Evolutionary conservation across 2,329 filamentous ascomycete species (phyloP).

Genomic region (Pseudopyrenochaeta lycopersici): DNA sequence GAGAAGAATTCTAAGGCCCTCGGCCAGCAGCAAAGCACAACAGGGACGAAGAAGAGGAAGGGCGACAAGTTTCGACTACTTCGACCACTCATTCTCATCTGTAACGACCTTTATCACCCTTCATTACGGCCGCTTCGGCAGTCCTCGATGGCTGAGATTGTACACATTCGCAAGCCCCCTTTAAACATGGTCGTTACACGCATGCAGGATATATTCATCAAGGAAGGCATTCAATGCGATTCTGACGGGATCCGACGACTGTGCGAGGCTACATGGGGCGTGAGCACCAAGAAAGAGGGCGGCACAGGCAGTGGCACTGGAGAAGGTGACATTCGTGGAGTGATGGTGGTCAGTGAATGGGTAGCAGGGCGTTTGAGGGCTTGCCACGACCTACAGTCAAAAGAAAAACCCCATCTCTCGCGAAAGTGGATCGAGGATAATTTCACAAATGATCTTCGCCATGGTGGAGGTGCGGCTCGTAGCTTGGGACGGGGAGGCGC

Average conservation of each 20-base stretch:
- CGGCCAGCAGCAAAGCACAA: constrained; percentile 44
- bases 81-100: constrained; percentile 90
- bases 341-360: constrained; percentile 90
- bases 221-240: constrained; percentile 88
- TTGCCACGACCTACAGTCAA: constrained; percentile 47
- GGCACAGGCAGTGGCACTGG: constrained; percentile 67
- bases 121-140: constrained; percentile 87
- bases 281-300: constrained; percentile 74
- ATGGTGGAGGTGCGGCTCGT: constrained; percentile 75
- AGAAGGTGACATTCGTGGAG: constrained; percentile 78
- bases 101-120: constrained; percentile 96
- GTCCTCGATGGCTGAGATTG: constrained; percentile 83
- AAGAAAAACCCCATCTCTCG: constrained; percentile 64
- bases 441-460: constrained; percentile 71
- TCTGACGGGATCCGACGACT: constrained; percentile 86
- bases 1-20: constrained; percentile 74
- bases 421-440: constrained; percentile 80
- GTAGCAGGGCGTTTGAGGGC: constrained; percentile 74
- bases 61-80: constrained; percentile 87
- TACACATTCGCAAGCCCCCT: constrained; percentile 89
- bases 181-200: constrained; percentile 85
- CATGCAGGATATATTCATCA: constrained; percentile 84
- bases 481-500: constrained; percentile 75
- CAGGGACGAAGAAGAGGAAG: constrained; percentile 68
- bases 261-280: constrained; percentile 84